Evolutionary conservation across 331 rosid species (phyloP).

Genomic region (Telfairia occidentalis): DNA sequence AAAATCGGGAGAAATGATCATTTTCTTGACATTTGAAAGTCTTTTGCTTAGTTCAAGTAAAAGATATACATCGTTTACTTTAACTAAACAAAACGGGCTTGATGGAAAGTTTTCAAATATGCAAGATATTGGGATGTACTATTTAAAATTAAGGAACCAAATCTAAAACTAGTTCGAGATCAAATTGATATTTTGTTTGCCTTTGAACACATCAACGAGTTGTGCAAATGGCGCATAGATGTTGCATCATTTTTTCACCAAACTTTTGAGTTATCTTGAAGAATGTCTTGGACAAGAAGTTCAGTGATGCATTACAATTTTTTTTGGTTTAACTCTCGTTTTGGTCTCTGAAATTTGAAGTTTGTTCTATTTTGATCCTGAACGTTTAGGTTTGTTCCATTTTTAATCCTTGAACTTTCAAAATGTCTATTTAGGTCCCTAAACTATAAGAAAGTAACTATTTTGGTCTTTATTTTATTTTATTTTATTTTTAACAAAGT

Average conservation of each 20-base stretch:
- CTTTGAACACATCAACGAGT: neutral
- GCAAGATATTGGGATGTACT: neutral
- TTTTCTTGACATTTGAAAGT: neutral
- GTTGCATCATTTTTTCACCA: neutral
- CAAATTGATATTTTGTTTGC: neutral
- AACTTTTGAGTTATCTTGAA: neutral
- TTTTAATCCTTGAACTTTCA: no score
- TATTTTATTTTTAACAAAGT: no score
- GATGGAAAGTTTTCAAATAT: neutral
- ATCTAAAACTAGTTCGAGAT: neutral
- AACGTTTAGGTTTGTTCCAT: no score
- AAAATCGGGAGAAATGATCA: neutral
- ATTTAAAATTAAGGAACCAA: neutral
- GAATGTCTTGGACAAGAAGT: neutral
- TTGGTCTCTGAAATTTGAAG: no score
- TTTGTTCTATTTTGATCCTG: no score
- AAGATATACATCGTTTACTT: no score
- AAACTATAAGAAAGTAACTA: no score
- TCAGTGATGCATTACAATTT: no score
- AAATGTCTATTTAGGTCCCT: no score
- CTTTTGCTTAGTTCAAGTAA: no score
- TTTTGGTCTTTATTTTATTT: no score
- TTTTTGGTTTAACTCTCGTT: no score
- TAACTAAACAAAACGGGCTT: neutral
- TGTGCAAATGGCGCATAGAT: neutral